Evolutionary conservation across 345 rosid genomes (phyloP).

Genomic region (Hypericum perforatum): DNA sequence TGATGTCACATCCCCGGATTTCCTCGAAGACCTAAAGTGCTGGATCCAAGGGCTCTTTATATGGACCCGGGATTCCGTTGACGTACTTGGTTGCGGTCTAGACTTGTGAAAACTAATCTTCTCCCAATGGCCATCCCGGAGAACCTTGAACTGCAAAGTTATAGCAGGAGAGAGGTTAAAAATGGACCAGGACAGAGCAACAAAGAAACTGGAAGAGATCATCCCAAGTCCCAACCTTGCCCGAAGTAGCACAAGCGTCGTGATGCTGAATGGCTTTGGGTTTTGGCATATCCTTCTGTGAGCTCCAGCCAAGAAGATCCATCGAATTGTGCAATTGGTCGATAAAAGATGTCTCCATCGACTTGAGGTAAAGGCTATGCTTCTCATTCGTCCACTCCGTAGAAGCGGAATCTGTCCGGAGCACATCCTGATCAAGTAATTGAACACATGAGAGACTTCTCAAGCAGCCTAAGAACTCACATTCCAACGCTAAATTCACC

Average conservation of each 20-base stretch:
- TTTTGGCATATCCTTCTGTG: neutral
- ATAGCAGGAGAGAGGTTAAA: neutral
- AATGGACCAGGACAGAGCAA: neutral
- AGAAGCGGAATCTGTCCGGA: neutral
- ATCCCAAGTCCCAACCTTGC: neutral
- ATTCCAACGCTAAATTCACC: neutral
- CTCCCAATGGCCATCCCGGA: slow-evolving; percentile 1
- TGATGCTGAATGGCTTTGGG: no score
- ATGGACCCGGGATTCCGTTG: slow-evolving; percentile 18
- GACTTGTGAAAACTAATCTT: slow-evolving; percentile 35
- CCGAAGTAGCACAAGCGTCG: neutral
- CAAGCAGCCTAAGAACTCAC: slow-evolving; percentile 1
- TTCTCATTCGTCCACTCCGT: neutral
- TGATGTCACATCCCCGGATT: slow-evolving; percentile 8
- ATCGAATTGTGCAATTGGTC: neutral
- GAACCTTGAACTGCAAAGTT: slow-evolving; percentile 28
- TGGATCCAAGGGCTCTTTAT: slow-evolving; percentile 60
- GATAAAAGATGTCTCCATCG: neutral
- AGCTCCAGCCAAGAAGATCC: neutral
- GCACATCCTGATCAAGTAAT: neutral
- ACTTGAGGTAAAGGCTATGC: slow-evolving; percentile 1
- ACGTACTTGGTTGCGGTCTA: slow-evolving; percentile 20
- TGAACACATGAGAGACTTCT: neutral
- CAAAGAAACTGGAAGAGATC: neutral
- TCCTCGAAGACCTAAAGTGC: slow-evolving; percentile 36